These are phyloP conservation scores for Kazachstania africana DNA, from an alignment of 805 yeast species.

Conservation along the genomic window DNA sequence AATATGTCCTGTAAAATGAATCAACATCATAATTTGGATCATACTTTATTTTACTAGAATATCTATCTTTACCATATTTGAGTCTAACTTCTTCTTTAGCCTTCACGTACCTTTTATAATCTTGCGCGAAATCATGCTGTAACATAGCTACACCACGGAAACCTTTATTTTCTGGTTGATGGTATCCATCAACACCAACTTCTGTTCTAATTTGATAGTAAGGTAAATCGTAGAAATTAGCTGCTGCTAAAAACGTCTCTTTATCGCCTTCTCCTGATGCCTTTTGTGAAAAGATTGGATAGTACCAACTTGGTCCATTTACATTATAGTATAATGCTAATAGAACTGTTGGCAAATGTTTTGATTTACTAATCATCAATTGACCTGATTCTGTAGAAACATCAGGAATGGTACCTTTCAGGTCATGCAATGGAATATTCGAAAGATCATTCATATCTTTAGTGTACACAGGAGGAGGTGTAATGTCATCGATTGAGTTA, in stretches of 20 bases:
- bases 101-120: constrained; percentile 26
- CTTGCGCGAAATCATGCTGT: constrained; percentile 59
- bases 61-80: constrained; percentile 2
- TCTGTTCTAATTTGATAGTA: constrained; percentile 37
- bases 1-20: constrained; percentile 1
- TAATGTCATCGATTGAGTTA: constrained; percentile 24
- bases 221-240: constrained; percentile 35
- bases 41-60: background rate
- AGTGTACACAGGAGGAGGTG: constrained; percentile 21
- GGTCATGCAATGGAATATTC: constrained; percentile 41
- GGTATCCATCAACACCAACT: constrained; percentile 29
- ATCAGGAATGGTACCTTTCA: constrained; percentile 55
- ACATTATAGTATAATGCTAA: constrained; percentile 56
- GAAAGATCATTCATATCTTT: constrained; percentile 11
- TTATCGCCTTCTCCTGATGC: constrained; percentile 78
- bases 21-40: constrained; percentile 5
- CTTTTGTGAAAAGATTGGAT: constrained; percentile 62
- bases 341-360: constrained; percentile 46
- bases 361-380: constrained; percentile 46
- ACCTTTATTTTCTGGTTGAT: constrained; percentile 11
- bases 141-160: constrained; percentile 70
- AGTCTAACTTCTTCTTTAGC: constrained; percentile 10
- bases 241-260: constrained; percentile 62
- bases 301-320: constrained; percentile 55
- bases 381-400: constrained; percentile 72